These are phyloP conservation scores for Trematosphaeria pertusa DNA, from an alignment of 2,329 filamentous ascomycete genomes.

Conservation along the genomic window DNA sequence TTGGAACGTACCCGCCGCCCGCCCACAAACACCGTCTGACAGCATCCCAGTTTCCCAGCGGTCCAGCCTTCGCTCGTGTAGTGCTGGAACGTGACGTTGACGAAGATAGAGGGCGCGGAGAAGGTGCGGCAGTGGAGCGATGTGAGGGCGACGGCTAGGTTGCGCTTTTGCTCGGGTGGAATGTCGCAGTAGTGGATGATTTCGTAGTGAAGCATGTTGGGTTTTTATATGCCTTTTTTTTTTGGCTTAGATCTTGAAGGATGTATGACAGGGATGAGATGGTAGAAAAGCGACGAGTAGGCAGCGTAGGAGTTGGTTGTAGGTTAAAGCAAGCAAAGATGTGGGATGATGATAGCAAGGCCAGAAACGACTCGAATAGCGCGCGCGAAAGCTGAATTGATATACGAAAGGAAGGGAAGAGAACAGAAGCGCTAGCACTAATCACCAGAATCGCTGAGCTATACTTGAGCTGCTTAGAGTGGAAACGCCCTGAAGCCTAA, in stretches of 20 bases:
- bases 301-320: too few species aligned
- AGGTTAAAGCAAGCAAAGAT: too few species aligned
- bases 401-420: too few species aligned
- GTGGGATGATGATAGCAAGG: too few species aligned
- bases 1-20: slow-evolving; percentile 6
- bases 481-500: too few species aligned
- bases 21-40: slow-evolving; percentile 5
- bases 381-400: too few species aligned
- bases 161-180: slow-evolving; percentile 44
- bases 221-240: neutral
- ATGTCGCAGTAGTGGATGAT: slow-evolving; percentile 47
- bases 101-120: slow-evolving; percentile 52
- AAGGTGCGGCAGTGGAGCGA: slow-evolving; percentile 52
- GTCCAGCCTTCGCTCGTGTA: neutral
- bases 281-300: neutral
- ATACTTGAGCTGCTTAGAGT: too few species aligned
- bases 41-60: neutral
- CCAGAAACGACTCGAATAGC: too few species aligned
- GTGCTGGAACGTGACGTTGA: slow-evolving; percentile 50
- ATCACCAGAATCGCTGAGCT: too few species aligned
- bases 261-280: neutral
- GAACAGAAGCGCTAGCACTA: too few species aligned
- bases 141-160: slow-evolving; percentile 51
- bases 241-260: neutral
- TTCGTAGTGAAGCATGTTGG: slow-evolving; percentile 55